These are phyloP conservation scores for Cystobasidium ongulense DNA, from an alignment of 768 basidiomycete genomes.

Conservation along the genomic window DNA sequence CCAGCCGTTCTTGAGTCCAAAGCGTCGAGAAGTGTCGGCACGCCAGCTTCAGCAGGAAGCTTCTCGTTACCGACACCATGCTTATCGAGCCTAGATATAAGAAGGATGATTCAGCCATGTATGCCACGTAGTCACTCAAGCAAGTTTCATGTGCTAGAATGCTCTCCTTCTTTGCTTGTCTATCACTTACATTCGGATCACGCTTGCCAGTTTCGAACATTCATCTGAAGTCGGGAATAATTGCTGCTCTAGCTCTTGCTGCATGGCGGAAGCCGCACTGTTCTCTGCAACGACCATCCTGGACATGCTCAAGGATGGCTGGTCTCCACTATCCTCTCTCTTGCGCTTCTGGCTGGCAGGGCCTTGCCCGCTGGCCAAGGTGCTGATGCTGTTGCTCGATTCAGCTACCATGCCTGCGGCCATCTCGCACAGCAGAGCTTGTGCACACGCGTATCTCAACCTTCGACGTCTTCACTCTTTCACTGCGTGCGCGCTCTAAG, in stretches of 20 bases:
- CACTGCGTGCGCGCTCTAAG: no score
- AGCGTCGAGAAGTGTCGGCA: constrained; percentile 8
- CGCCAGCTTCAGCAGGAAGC: constrained; percentile 17
- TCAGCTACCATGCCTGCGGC: no score
- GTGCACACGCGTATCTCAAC: no score
- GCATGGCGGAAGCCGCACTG: background rate
- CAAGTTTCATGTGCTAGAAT: background rate
- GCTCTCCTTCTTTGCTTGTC: background rate
- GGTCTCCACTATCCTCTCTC: background rate
- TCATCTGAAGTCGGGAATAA: background rate
- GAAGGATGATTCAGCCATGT: background rate
- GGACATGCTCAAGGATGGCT: background rate
- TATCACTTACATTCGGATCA: constrained; percentile 17
- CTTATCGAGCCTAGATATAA: constrained; percentile 22
- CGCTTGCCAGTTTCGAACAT: background rate
- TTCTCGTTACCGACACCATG: constrained; percentile 16
- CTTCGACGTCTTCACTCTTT: no score
- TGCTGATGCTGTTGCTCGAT: no score
- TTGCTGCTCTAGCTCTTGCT: background rate
- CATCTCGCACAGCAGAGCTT: no score
- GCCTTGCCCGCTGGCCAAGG: no score
- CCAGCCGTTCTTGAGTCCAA: background rate
- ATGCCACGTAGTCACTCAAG: background rate
- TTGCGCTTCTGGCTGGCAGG: background rate
- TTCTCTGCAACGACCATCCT: background rate